Base-by-base conservation (phyloP, 2,329 filamentous ascomycete species). In the Fusarium stilboides region DNA sequence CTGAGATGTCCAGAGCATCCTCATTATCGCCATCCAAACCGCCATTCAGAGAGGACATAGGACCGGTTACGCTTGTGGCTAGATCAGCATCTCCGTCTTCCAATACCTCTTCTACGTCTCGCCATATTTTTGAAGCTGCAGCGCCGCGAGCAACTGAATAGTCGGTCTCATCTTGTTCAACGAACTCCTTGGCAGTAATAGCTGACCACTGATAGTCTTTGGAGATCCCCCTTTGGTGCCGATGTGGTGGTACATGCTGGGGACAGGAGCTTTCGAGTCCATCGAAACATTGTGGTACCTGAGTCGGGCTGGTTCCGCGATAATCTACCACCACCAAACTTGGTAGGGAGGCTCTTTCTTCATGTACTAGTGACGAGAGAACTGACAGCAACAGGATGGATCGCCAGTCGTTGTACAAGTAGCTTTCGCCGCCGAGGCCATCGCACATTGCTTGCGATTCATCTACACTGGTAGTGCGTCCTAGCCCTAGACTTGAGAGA, bases 401-500 rank as follows among this genome's bases (percentile, higher is more conserved):
- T 53, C 67, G 6, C 73, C 74, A 2, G 70, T 77, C 13, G 65
- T 70, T 13, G 53, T 81, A 13, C 39, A 65, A 39, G 43, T 79
- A 17, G 46, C 67, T 1, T 73, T 70, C 42, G 70, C 73, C 22
- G 67, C 71, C 8, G 71, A 72, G 42, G 69, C 77, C 17, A 67
- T 76, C 17, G 76, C 64, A 8, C 74, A 77, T 53, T 77, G 77
- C 53, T 71, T 81, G 24, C 70, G 72, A 28, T 81, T 77, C 58
- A 75, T 81, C 51, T 81, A 81, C 54, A 79, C 77, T 7, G 64
- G 75, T 20, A 70, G 80, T 79, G 61, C 59, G 78, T 71, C n/a
- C 10, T 14, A 37, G 7, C 9, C 12, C 28, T 17, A 19, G n/a
- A 15, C n/a, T 34, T 33, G 17, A 9, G 2, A 24, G 6, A 28